phyloP scores from a whole-genome alignment of 441 rosid genomes.

The Adansonia madagascariensis region DNA sequence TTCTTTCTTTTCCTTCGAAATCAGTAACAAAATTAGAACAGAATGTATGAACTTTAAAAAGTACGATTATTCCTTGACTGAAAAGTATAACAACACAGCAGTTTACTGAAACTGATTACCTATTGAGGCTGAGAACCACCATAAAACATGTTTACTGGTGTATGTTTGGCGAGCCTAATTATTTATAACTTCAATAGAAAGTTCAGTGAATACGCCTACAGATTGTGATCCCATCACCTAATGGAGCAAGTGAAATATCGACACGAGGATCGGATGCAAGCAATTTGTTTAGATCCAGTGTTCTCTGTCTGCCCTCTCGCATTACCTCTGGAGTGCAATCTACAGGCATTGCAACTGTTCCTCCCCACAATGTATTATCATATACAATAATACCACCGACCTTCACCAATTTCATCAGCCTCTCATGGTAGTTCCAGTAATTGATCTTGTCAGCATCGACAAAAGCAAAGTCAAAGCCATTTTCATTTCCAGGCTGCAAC shows the following conservation, averaged over 20 bases:
- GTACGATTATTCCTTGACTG: neutral
- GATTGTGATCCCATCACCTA: conserved; percentile 60
- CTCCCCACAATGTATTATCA: conserved; percentile 58
- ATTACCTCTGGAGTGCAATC: conserved; percentile 16
- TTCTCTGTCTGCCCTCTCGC: conserved; percentile 25
- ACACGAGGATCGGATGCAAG: conserved; percentile 48
- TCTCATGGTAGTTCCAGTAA: conserved; percentile 53
- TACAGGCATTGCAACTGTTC: conserved; percentile 45
- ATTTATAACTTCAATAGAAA: neutral
- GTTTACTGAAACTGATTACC: too few species aligned
- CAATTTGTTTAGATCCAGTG: conserved; percentile 37
- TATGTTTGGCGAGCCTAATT: neutral
- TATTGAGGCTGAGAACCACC: neutral
- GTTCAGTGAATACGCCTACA: conserved; percentile 44
- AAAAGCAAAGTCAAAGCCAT: conserved; percentile 55
- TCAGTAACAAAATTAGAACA: neutral
- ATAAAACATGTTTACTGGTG: neutral
- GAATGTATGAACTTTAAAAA: neutral
- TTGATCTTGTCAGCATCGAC: conserved; percentile 60
- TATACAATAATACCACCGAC: conserved; percentile 54
- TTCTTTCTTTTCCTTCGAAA: too few species aligned
- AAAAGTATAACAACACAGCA: neutral
- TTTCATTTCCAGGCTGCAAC: conserved; percentile 48
- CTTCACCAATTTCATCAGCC: conserved; percentile 53
- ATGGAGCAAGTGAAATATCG: conserved; percentile 44